Conservation (phyloP, 257 asterid genomes). For the Przewalskia tangutica region DNA sequence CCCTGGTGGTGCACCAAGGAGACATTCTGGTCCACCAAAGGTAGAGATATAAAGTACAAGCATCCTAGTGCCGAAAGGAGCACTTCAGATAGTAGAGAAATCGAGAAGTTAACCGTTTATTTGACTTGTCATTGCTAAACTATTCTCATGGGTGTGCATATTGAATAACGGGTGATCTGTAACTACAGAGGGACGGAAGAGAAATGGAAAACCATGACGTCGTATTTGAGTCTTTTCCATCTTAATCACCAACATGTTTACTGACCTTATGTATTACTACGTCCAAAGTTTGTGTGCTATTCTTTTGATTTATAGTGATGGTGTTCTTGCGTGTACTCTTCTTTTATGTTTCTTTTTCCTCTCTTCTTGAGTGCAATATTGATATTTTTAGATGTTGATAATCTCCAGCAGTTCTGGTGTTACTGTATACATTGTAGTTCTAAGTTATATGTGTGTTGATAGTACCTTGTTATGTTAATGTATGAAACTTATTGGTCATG, state of each 20-base stretch:
- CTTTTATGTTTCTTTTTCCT: neutral
- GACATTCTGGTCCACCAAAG: slow-evolving; percentile 33
- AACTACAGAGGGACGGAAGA: neutral
- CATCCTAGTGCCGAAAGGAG: neutral
- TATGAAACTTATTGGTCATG: neutral
- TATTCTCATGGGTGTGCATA: neutral
- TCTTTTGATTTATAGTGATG: neutral
- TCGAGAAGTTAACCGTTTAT: neutral
- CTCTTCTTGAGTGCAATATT: neutral
- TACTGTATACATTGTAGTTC: neutral
- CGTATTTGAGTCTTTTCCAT: neutral
- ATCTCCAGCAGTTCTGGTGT: neutral
- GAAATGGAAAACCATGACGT: neutral
- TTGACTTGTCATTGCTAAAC: neutral
- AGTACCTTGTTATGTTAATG: neutral
- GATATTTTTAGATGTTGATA: neutral
- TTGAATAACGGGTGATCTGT: neutral
- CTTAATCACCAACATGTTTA: neutral
- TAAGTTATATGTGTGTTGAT: neutral
- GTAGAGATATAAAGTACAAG: neutral
- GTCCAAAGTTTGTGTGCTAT: neutral
- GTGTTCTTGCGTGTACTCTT: neutral
- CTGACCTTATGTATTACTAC: neutral
- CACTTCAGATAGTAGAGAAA: neutral
- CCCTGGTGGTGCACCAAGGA: slow-evolving; percentile 26